phyloP scores from a whole-genome alignment of 805 yeast species.

The Dipodascopsis tothii region DNA sequence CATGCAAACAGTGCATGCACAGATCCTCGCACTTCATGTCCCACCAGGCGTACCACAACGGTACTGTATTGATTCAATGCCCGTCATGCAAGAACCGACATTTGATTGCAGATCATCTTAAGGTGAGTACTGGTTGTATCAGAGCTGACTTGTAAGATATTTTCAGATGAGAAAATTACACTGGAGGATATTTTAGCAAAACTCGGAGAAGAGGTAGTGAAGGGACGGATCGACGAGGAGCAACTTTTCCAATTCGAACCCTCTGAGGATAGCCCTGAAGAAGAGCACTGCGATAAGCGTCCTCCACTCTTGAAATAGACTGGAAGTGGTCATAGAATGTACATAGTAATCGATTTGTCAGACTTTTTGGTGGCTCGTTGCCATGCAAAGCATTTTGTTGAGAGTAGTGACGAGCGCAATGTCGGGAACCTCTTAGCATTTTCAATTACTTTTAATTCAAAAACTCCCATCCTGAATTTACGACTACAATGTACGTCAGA shows the following conservation, averaged over 20 bases:
- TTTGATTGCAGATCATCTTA: slow-evolving; percentile 79
- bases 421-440: too few species aligned
- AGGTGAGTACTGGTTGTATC: slow-evolving; percentile 31
- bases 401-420: too few species aligned
- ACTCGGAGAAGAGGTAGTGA: slow-evolving; percentile 1
- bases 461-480: too few species aligned
- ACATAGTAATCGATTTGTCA: too few species aligned
- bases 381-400: too few species aligned
- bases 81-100: slow-evolving; percentile 87
- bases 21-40: slow-evolving; percentile 86
- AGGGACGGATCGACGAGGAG: background rate
- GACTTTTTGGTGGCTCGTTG: too few species aligned
- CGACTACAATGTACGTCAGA: too few species aligned
- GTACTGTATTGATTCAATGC: slow-evolving; percentile 83
- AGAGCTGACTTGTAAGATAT: background rate
- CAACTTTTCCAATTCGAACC: background rate
- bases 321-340: too few species aligned
- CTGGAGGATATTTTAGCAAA: slow-evolving; percentile 4
- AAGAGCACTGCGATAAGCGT: too few species aligned
- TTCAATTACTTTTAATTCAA: too few species aligned
- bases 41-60: slow-evolving; percentile 80
- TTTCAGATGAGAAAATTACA: slow-evolving; percentile 1
- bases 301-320: too few species aligned
- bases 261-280: too few species aligned
- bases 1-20: slow-evolving; percentile 78